A percentile compares a stretch with the other conserved stretches of the same genome.
These are phyloP conservation scores for Musa troglodytarum DNA, from an alignment of 176 grass and related monocot species.

Conservation along the genomic window DNA sequence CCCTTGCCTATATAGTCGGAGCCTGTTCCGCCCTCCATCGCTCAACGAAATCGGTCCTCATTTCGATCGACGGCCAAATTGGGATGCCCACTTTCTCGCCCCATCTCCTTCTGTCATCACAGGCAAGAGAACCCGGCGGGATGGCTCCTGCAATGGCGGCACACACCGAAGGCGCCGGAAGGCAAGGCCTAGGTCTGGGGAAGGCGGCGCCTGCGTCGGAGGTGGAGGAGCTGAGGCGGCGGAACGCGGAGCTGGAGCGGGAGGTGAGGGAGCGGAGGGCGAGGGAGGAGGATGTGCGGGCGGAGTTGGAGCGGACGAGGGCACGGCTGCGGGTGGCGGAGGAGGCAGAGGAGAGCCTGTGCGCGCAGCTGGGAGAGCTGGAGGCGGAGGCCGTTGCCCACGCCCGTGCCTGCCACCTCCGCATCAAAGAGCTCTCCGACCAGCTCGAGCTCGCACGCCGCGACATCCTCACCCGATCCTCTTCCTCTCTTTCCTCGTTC, in stretches of 20 bases:
- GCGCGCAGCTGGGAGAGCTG: conserved; percentile 62
- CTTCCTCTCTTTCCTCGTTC: neutral
- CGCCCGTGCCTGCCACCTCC: conserved; percentile 43
- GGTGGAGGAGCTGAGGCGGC: conserved; percentile 32
- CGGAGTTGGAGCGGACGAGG: conserved; percentile 54
- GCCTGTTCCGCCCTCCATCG: neutral
- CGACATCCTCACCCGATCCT: neutral
- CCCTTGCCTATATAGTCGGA: neutral
- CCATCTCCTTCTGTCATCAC: too few species aligned
- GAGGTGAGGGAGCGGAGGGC: conserved; percentile 34
- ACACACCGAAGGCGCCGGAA: too few species aligned
- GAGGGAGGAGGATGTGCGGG: conserved; percentile 43
- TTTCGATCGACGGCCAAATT: too few species aligned
- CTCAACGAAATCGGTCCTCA: too few species aligned
- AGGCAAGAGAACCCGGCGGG: too few species aligned
- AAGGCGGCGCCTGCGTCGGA: conserved; percentile 6
- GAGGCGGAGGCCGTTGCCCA: conserved; percentile 52
- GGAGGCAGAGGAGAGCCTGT: conserved; percentile 77
- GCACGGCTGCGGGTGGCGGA: conserved; percentile 37
- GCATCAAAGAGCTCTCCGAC: conserved; percentile 51
- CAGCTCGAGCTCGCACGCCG: conserved; percentile 35
- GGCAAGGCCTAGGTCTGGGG: too few species aligned
- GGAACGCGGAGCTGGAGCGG: conserved; percentile 57
- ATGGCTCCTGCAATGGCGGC: too few species aligned
- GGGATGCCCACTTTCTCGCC: too few species aligned